Evolutionary conservation across 768 basidiomycete species (phyloP).

Genomic region (Serendipita vermifera): DNA sequence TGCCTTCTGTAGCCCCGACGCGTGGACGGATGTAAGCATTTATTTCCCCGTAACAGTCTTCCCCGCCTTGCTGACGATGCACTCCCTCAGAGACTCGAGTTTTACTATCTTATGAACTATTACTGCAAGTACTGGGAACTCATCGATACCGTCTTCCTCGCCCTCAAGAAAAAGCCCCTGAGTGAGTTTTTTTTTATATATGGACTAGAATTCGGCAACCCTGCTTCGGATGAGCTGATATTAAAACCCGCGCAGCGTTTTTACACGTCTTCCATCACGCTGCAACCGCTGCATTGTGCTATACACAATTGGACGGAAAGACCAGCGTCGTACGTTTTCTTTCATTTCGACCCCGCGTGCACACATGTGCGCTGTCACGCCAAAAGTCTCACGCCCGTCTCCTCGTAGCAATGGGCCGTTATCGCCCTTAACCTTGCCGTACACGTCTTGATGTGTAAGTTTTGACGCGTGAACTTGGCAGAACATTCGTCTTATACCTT

Average conservation of each 20-base stretch:
- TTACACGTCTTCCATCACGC: conserved; percentile 40
- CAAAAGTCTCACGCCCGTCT: background rate
- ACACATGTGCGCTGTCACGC: background rate
- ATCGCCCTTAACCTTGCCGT: conserved; percentile 35
- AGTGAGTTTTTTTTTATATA: conserved; percentile 20
- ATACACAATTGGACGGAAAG: conserved; percentile 33
- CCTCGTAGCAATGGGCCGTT: conserved; percentile 31
- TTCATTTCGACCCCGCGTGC: no score
- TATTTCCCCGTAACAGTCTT: background rate
- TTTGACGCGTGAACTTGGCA: no score
- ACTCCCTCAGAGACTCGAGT: conserved; percentile 21
- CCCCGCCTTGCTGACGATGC: background rate
- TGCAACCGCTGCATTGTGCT: conserved; percentile 34
- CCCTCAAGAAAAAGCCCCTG: conserved; percentile 37
- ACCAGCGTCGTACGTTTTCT: conserved; percentile 23
- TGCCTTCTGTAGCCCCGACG: conserved; percentile 29
- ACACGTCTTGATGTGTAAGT: conserved; percentile 36
- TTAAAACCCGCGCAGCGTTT: conserved; percentile 24
- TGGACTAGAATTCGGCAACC: background rate
- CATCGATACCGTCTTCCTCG: conserved; percentile 36
- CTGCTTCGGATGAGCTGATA: background rate
- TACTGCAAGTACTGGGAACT: conserved; percentile 36
- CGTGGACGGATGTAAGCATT: conserved; percentile 30
- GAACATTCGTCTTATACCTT: background rate
- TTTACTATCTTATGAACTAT: conserved; percentile 38